Conservation (phyloP, 768 basidiomycete genomes). For the Cystobasidium ongulense region DNA sequence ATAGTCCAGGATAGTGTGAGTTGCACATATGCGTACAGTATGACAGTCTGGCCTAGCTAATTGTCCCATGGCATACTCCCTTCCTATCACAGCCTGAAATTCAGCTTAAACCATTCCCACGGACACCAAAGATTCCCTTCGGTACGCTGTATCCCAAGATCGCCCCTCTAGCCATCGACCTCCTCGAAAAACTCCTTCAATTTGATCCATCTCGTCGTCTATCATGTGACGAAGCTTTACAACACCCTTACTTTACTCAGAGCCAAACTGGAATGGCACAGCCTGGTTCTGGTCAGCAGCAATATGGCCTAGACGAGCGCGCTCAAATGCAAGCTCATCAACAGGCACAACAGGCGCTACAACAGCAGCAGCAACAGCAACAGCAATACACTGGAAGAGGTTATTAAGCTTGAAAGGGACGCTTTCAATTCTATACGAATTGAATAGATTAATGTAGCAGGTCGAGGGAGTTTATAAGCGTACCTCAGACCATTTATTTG, state of each 20-base stretch:
- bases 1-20: slow-evolving; percentile 69
- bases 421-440: neutral
- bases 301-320: slow-evolving; percentile 14
- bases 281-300: neutral
- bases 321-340: slow-evolving; percentile 3
- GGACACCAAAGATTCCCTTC: slow-evolving; percentile 75
- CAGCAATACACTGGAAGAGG: slow-evolving; percentile 50
- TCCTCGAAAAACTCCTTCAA: slow-evolving; percentile 86
- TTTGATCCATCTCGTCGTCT: slow-evolving; percentile 90
- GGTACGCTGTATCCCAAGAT: slow-evolving; percentile 76
- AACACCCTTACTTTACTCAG: slow-evolving; percentile 71
- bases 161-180: slow-evolving; percentile 78
- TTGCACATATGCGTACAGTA: neutral
- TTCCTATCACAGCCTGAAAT: slow-evolving; percentile 62
- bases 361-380: slow-evolving; percentile 56
- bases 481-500: neutral
- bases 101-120: slow-evolving; percentile 71
- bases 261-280: neutral
- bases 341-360: slow-evolving; percentile 47
- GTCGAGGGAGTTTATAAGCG: neutral
- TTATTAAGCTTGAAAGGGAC: slow-evolving; percentile 2
- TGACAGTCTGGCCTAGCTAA: too few relatives aligned
- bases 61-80: slow-evolving; percentile 4
- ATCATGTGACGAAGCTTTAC: slow-evolving; percentile 80
- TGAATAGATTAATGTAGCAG: neutral